These are phyloP conservation scores for Aspergillus olivimuriae DNA, from an alignment of 495 filamentous ascomycete genomes.

Conservation along the genomic window DNA sequence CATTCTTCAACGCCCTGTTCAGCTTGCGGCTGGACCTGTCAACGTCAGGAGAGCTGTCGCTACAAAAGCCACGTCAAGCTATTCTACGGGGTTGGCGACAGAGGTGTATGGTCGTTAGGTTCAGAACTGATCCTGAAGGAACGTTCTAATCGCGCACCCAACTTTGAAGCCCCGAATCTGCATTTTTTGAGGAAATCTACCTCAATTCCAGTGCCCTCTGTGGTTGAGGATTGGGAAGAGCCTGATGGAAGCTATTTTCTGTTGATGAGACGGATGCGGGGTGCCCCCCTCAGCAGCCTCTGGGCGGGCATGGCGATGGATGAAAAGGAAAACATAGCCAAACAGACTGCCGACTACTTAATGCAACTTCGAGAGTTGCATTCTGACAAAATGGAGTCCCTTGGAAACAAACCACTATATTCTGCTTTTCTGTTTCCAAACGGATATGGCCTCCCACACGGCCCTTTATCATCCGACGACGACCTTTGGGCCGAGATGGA, in stretches of 20 bases:
- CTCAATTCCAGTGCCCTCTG: conserved; percentile 17
- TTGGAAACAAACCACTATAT: conserved; percentile 15
- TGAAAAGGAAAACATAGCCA: conserved; percentile 21
- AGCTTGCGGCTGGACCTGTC: conserved; percentile 21
- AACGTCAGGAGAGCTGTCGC: conserved; percentile 18
- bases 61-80: conserved; percentile 28
- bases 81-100: conserved; percentile 25
- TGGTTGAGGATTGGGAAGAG: conserved; percentile 19
- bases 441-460: conserved; percentile 9
- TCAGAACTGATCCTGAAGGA: conserved; percentile 26
- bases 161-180: conserved; percentile 14
- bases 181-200: conserved; percentile 17
- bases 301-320: conserved; percentile 15
- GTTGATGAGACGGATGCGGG: conserved; percentile 17
- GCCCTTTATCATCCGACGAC: conserved; percentile 21
- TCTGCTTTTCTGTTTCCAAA: conserved; percentile 10
- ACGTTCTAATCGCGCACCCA: conserved; percentile 4
- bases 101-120: conserved; percentile 28
- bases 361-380: conserved; percentile 23
- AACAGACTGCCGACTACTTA: conserved; percentile 25
- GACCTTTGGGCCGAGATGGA: conserved; percentile 28
- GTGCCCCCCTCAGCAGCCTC: conserved; percentile 14
- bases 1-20: conserved; percentile 8
- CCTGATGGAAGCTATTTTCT: conserved; percentile 1
- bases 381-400: conserved; percentile 17